Base-by-base conservation (phyloP, 2,329 filamentous ascomycete species). In the Diaporthe sp. region DNA sequence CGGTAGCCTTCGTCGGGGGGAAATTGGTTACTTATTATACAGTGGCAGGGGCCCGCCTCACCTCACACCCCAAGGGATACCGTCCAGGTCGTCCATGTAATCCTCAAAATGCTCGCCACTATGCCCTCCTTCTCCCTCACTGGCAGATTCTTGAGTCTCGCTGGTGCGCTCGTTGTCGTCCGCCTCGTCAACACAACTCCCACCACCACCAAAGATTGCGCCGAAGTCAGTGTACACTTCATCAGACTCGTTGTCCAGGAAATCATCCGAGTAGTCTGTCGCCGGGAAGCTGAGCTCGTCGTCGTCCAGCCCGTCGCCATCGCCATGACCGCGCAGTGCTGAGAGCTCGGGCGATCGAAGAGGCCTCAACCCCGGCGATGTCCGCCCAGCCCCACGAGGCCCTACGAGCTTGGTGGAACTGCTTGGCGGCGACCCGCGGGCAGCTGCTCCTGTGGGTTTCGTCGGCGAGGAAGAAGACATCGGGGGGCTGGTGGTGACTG, bases 171-270 rank as follows among this genome's bases (percentile, higher is more conserved):
- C 85, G 3, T 82, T 81, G 12, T 85, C 83, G 7, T 82, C 82
- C 5, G 77, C 76, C 5, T 67, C 45, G 3, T 80, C 77, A 6
- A 78, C 80, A 2, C 77, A 78, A 12, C 76, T 76, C 9, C 52
- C 52, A 19, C 10, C 28, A 0, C 74, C 82, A 4, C 85, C 85
- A 76, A 90, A 90, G 4, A 90, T 82, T 35, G 87, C 84, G 7
- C 87, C 84, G 75, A 90, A 90, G 75, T 90, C 88, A 17, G 87
- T 87, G 75, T 90, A 90, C 52, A 90, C 87, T 47, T 88, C 85
- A 30, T 88, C 88, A 42, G 84, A 79, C 47, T 88, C 87, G 45
- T 84, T 79, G 40, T 88, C 88, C 47, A 85, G 84, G 17, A 80
- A 81, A 40, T 80, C 75, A 6, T 84, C 82, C 54, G 88, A 85